Base-by-base conservation (phyloP, 768 basidiomycete species). In the Plicaturopsis crispa region DNA sequence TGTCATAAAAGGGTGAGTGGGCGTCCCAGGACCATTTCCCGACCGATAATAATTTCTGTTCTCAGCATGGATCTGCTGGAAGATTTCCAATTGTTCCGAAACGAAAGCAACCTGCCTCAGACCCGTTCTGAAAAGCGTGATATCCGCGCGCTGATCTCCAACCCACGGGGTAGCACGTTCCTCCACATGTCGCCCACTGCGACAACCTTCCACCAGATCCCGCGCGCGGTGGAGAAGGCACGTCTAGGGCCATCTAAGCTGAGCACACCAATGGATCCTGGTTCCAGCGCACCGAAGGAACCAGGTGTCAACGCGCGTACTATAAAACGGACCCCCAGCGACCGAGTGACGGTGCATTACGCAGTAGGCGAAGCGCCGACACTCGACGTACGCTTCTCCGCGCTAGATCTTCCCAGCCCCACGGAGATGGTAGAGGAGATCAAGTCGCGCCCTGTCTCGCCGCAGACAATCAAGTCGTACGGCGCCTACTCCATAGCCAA, bases 1-100 rank as follows among this genome's bases (percentile, higher is more conserved):
- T 13, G 45, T 79, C 16, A 57, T 76, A 20, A 79, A 79, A 61
- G 84, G 85, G 85, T 85, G 43, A 40, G 76, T 57, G 18, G 2
- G 37, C 35, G 13, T 39, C 30, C 5, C 12, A 20, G 2, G 20
- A 22, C 18, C 2, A 19, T 11, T 39, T 14, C 6, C 24, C 12
- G 8, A 28, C 39, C 30, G 13, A n/a, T n/a, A n/a, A 20, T 33
- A 11, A 19, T 40, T 10, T 31, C 40, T 18, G 24, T 21, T 18
- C 40, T 13, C 40, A 80, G 80, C 6, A 50, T 78, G 17, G 79
- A 81, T 45, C 51, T 57, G 0, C 47, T 68, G 1, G 76, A 79
- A 48, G 72, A 76, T 49, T 78, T 80, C 48, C 56, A 55, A 31
- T 50, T 57, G n/a, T 58, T 80, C 42, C 42, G 50, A 7, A 54